Percentiles rank a stretch among this genome's conserved stretches.
phyloP scores from a whole-genome alignment of 2,329 filamentous ascomycete species.

The Diaporthe humulicola region DNA sequence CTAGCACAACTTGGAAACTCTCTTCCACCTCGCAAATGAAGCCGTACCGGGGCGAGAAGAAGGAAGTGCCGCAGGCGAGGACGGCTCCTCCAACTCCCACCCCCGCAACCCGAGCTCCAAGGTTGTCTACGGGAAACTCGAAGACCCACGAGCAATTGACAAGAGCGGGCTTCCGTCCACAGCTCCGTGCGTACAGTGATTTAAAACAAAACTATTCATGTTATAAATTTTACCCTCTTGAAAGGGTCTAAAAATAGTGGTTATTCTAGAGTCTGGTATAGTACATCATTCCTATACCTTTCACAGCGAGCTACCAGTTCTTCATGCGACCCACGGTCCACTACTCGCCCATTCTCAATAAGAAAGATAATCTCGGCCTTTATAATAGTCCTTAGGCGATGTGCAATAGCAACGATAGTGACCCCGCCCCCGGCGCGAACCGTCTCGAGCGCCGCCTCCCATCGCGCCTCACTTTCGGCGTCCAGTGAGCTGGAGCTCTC shows the following conservation, averaged over 20 bases:
- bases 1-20: constrained; percentile 57
- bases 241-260: no score
- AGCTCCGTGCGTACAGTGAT: no score
- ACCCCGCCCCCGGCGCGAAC: constrained; percentile 57
- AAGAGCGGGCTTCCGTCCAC: no score
- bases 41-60: constrained; percentile 55
- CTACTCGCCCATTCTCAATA: constrained; percentile 66
- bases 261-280: constrained; percentile 16
- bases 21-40: constrained; percentile 55
- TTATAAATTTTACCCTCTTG: no score
- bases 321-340: constrained; percentile 58
- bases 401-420: constrained; percentile 69
- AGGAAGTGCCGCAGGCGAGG: constrained; percentile 47
- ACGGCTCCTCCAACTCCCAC: constrained; percentile 38
- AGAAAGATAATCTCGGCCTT: constrained; percentile 63
- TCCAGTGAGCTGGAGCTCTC: constrained; percentile 87
- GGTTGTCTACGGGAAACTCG: no score
- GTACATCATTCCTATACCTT: constrained; percentile 25
- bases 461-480: constrained; percentile 73
- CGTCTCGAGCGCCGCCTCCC: constrained; percentile 76
- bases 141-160: no score
- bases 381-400: constrained; percentile 54
- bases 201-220: no score
- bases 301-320: constrained; percentile 54
- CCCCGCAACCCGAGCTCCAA: constrained; percentile 38